Evolutionary conservation across 192 early-diverging fungal genomes (phyloP), one percentile per base, ranked within the genome.

Genomic region (Haplosporangium gracile): DNA sequence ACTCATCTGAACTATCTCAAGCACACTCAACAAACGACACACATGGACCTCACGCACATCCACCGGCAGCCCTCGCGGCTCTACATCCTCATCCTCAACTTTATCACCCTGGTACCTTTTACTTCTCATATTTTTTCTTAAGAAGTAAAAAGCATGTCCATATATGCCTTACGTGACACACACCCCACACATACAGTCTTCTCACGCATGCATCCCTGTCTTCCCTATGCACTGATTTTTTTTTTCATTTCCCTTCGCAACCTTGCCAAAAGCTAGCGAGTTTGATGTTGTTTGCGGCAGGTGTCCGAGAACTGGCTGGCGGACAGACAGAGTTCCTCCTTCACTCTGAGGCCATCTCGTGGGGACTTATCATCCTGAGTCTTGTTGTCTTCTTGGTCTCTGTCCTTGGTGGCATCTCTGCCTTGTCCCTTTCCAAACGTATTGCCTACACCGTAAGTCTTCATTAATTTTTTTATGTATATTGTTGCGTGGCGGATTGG

Each of bases 31-130:
- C 18, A 43, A 42, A 32, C n/a, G 20, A 43, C 29, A 70, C 1
- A 40, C 20, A 83, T 83, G 82, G 72, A 83, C 26, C 24, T 70
- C 53, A 68, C 45, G 68, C 43, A 43, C 60, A 9, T 75, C 0
- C 68, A 74, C 24, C 82, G 53, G 22, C 77, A 75, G 8, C 77
- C 77, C 16, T 70, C 73, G 51, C 43, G 82, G 18, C 51, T 84
- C 16, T 84, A 70, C 43, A 84, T 84, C 38, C 72, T 84, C 13
- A 16, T 69, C 26, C 57, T 79, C 49, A 84, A 79, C 32, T 29
- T 76, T 55, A 7, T 49, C 8, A 51, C 82, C 2, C 53, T 75
- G 82, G 82, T 84, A 82, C 47, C 15, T n/a, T 20, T 63, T 9
- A 34, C 53, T 5, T 26, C 47, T 45, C 32, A 18, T 26, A 7